These are phyloP conservation scores for Penicillium sp. DNA, from an alignment of 2,329 filamentous ascomycete species.

Conservation along the genomic window DNA sequence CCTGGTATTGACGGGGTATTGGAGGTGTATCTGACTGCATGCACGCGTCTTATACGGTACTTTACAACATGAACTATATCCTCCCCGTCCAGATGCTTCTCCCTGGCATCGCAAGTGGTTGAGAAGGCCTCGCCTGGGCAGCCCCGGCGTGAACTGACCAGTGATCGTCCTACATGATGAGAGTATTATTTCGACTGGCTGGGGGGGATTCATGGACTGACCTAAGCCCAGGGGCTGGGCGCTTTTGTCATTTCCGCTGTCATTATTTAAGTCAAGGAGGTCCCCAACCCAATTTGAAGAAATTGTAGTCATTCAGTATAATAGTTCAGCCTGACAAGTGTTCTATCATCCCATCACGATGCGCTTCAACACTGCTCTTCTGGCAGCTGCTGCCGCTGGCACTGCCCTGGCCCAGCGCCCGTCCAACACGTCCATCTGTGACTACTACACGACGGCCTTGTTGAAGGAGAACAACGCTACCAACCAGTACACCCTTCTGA, in stretches of 20 bases:
- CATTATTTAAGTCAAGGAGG: neutral
- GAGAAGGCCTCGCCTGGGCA: neutral
- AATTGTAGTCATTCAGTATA: neutral
- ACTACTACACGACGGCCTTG: slow-evolving; percentile 66
- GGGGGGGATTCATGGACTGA: no score
- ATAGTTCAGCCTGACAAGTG: neutral
- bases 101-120: neutral
- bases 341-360: neutral
- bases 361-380: slow-evolving; percentile 1
- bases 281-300: neutral
- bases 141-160: neutral
- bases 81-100: neutral
- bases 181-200: neutral
- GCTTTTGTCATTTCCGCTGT: neutral
- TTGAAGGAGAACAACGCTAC: slow-evolving; percentile 62
- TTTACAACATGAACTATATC: neutral
- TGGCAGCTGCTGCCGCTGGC: neutral
- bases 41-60: neutral
- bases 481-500: slow-evolving; percentile 61
- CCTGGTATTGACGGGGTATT: neutral
- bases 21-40: neutral
- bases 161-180: neutral
- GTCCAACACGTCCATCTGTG: slow-evolving; percentile 58
- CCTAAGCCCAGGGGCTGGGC: neutral
- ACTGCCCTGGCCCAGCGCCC: slow-evolving; percentile 52